Conservation (phyloP, 225 moss, liverwort and hornwort species). For the Ulota crispa region DNA sequence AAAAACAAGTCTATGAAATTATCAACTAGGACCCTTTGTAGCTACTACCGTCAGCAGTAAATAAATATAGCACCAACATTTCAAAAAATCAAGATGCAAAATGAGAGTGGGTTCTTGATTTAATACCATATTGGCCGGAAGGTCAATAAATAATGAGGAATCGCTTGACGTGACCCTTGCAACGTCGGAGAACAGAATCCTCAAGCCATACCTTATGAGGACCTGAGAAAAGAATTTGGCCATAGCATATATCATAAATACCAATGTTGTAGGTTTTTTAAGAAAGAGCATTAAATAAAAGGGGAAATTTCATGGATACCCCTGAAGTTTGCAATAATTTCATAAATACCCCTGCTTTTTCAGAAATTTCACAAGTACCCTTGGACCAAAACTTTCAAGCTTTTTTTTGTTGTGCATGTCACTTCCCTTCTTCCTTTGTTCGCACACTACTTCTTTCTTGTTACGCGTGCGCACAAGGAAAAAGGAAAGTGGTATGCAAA, state of each 20-base stretch:
- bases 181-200: slow-evolving; percentile 56
- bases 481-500: no score
- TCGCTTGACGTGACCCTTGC: slow-evolving; percentile 55
- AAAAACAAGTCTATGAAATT: background rate
- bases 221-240: slow-evolving; percentile 53
- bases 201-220: slow-evolving; percentile 72
- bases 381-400: no score
- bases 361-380: no score
- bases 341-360: no score
- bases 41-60: background rate
- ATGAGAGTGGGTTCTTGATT: background rate
- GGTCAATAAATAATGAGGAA: slow-evolving; percentile 68
- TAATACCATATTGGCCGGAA: slow-evolving; percentile 84
- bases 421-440: no score
- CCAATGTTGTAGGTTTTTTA: background rate
- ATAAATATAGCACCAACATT: background rate
- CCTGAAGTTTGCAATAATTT: no score
- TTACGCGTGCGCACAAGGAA: no score
- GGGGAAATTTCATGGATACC: no score
- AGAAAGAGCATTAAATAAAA: background rate
- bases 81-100: slow-evolving; percentile 3
- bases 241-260: slow-evolving; percentile 18
- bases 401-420: no score
- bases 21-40: background rate
- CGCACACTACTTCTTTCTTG: no score